Percentiles rank a stretch among this genome's conserved stretches.
These are phyloP conservation scores for Exobasidium cylindrosporum DNA, from an alignment of 1,284 basidiomycete species.

Conservation along the genomic window DNA sequence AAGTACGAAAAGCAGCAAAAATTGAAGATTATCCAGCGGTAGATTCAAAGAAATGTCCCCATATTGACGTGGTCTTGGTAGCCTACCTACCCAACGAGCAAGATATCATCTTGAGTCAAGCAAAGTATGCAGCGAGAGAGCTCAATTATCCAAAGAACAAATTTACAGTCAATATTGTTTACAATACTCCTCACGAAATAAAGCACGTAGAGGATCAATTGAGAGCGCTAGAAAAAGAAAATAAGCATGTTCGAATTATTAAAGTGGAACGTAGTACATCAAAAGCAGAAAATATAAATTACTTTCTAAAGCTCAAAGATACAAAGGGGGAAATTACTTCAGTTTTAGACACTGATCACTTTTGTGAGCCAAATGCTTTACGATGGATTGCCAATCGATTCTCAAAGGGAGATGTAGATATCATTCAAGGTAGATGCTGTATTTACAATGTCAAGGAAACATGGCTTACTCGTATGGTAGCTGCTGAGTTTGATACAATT, in stretches of 20 bases:
- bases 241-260: constrained; percentile 32
- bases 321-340: constrained; percentile 39
- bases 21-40: constrained; percentile 10
- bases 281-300: constrained; percentile 45
- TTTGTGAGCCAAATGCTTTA: constrained; percentile 38
- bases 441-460: constrained; percentile 45
- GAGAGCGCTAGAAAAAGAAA: constrained; percentile 24
- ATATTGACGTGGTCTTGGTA: constrained; percentile 42
- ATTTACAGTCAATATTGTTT: constrained; percentile 42
- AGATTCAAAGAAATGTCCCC: constrained; percentile 26
- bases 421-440: constrained; percentile 46
- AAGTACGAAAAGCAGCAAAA: constrained; percentile 28
- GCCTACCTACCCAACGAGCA: constrained; percentile 46
- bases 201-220: constrained; percentile 33
- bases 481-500: constrained; percentile 46
- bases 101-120: constrained; percentile 43
- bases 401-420: constrained; percentile 42
- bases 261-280: constrained; percentile 41
- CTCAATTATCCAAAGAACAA: constrained; percentile 38
- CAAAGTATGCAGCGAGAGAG: constrained; percentile 36
- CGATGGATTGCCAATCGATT: constrained; percentile 41
- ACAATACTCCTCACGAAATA: constrained; percentile 45
- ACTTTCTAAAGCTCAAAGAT: constrained; percentile 35
- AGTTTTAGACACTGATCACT: constrained; percentile 46
- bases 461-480: constrained; percentile 32